These are phyloP conservation scores for Wickerhamiella nectarea DNA, from an alignment of 805 yeast species.

Conservation along the genomic window DNA sequence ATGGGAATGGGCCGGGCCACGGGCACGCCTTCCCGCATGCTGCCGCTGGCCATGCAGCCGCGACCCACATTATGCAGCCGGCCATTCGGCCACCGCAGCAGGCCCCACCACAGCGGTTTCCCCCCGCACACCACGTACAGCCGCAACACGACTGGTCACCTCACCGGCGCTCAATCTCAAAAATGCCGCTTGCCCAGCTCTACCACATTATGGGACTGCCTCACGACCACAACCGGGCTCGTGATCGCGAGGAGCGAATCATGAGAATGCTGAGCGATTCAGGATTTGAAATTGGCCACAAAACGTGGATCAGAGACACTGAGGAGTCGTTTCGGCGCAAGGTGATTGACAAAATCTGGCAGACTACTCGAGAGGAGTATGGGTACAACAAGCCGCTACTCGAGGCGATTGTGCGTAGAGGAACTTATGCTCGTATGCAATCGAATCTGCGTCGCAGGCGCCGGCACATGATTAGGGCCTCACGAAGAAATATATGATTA, in stretches of 20 bases:
- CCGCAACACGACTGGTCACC: background rate
- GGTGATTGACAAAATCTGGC: slow-evolving; percentile 37
- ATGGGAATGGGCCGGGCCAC: too few species aligned
- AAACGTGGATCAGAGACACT: slow-evolving; percentile 79
- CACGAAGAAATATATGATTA: background rate
- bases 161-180: slow-evolving; percentile 23
- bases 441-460: slow-evolving; percentile 16
- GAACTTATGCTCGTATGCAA: slow-evolving; percentile 39
- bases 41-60: too few species aligned
- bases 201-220: slow-evolving; percentile 29
- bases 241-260: slow-evolving; percentile 27
- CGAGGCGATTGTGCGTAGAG: slow-evolving; percentile 66
- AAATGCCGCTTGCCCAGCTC: slow-evolving; percentile 28
- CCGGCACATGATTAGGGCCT: slow-evolving; percentile 9
- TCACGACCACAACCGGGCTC: slow-evolving; percentile 27
- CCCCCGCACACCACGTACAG: background rate
- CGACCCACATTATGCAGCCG: too few species aligned
- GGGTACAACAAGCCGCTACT: slow-evolving; percentile 42
- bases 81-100: too few species aligned
- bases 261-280: slow-evolving; percentile 32
- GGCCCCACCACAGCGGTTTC: too few species aligned
- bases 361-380: slow-evolving; percentile 35
- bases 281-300: slow-evolving; percentile 60
- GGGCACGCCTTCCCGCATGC: too few species aligned
- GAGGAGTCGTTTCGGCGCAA: slow-evolving; percentile 37